A percentile compares a stretch with the other conserved stretches of the same genome.
Conservation (phyloP, 495 filamentous ascomycete genomes). For the Parmelia sp. region DNA sequence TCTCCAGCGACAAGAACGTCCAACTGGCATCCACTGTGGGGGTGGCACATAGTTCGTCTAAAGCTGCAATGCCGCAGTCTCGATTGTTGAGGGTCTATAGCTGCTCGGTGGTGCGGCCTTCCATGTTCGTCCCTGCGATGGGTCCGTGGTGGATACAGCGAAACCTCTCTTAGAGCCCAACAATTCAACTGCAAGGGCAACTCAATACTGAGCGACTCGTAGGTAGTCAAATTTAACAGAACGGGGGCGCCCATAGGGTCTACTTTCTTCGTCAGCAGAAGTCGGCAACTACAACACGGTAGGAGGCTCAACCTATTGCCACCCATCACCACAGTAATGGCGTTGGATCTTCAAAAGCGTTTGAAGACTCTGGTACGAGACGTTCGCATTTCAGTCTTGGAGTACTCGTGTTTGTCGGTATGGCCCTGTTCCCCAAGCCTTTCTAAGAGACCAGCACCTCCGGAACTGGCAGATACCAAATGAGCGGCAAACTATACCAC, state of each 20-base stretch:
- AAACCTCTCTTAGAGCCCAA: background rate
- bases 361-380: slow-evolving; percentile 62
- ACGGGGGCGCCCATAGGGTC: slow-evolving; percentile 69
- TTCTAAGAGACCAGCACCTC: background rate
- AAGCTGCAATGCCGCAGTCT: background rate
- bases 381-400: slow-evolving; percentile 80
- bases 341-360: slow-evolving; percentile 64
- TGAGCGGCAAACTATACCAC: background rate
- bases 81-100: background rate
- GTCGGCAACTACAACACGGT: background rate
- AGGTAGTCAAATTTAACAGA: slow-evolving; percentile 56
- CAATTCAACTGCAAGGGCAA: no score
- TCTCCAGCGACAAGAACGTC: background rate
- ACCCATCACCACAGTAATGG: slow-evolving; percentile 69
- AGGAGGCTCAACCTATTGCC: slow-evolving; percentile 62
- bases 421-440: background rate
- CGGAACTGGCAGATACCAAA: background rate
- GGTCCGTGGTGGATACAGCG: slow-evolving; percentile 74
- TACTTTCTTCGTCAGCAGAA: slow-evolving; percentile 64
- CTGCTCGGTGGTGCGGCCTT: slow-evolving; percentile 49
- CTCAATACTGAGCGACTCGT: background rate
- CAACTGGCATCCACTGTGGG: background rate
- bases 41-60: background rate
- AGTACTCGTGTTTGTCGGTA: slow-evolving; percentile 66
- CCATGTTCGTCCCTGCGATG: slow-evolving; percentile 70